Conservation (phyloP, 345 rosid genomes). For the Euphorbia peplus region DNA sequence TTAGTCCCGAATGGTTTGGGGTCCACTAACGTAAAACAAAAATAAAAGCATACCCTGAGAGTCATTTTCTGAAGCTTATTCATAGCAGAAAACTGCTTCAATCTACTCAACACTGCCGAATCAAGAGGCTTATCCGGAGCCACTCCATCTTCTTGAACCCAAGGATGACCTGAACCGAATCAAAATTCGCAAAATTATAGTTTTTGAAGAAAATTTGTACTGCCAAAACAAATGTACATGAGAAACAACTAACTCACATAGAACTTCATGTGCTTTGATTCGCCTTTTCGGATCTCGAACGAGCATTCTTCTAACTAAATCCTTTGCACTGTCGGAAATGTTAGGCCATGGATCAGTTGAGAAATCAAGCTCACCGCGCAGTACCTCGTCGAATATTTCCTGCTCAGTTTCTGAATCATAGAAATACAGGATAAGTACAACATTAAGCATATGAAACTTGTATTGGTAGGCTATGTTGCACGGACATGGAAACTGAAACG, state of each 20-base stretch:
- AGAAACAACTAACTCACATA: conserved; percentile 47
- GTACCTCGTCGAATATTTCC: conserved; percentile 75
- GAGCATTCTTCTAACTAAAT: conserved; percentile 77
- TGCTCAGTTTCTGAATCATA: conserved; percentile 59
- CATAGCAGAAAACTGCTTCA: conserved; percentile 86
- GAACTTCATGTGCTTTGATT: conserved; percentile 72
- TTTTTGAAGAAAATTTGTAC: not conserved
- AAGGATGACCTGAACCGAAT: conserved; percentile 72
- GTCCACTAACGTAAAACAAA: too few species aligned
- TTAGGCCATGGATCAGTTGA: conserved; percentile 86
- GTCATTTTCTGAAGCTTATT: conserved; percentile 85
- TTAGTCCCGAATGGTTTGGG: too few species aligned
- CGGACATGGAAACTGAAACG: too few species aligned
- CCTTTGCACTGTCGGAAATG: conserved; percentile 76
- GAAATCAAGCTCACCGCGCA: conserved; percentile 72
- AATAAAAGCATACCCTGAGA: conserved; percentile 45
- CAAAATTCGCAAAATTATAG: not conserved
- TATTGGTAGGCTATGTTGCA: not conserved
- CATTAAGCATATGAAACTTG: not conserved
- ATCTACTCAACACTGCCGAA: conserved; percentile 57
- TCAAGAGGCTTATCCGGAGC: conserved; percentile 90
- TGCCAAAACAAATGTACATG: too few species aligned
- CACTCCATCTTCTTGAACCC: conserved; percentile 70
- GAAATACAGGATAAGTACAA: not conserved
- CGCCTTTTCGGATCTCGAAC: conserved; percentile 58